Percentiles rank a stretch among this genome's conserved stretches.
These are phyloP conservation scores for Penicillium sp. DNA, from an alignment of 2,329 filamentous ascomycete species.

Conservation along the genomic window DNA sequence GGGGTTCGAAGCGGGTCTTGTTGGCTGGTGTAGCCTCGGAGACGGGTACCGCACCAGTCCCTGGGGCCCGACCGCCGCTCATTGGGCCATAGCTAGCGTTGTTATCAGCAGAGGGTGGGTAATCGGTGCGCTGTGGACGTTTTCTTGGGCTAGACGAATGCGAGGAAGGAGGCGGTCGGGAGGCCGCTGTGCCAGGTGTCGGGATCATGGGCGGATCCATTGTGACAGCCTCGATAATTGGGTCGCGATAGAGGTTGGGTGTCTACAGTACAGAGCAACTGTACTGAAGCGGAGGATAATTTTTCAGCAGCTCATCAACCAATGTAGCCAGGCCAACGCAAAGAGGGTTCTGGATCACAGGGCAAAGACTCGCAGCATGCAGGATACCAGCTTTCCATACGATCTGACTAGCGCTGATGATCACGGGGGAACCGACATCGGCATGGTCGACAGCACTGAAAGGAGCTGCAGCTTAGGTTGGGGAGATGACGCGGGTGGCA, in stretches of 20 bases:
- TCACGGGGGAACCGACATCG: conserved; percentile 7
- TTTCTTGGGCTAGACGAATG: conserved; percentile 16
- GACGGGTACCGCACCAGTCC: conserved; percentile 13
- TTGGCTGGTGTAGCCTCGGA: conserved; percentile 17
- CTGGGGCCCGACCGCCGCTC: conserved; percentile 14
- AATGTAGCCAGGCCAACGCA: conserved; percentile 3
- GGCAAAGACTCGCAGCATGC: neutral
- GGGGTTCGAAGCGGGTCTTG: conserved; percentile 24
- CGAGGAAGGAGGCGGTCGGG: conserved; percentile 12
- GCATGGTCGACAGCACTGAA: conserved; percentile 16
- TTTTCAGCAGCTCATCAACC: conserved; percentile 5
- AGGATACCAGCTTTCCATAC: conserved; percentile 4
- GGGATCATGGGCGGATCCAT: conserved; percentile 20
- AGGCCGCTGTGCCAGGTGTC: conserved; percentile 6
- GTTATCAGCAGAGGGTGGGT: conserved; percentile 22
- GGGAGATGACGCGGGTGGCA: conserved; percentile 26
- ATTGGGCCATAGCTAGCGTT: conserved; percentile 24
- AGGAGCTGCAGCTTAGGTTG: conserved; percentile 13
- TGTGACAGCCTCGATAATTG: neutral
- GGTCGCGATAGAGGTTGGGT: neutral
- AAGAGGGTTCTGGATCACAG: neutral
- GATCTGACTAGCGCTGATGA: conserved; percentile 10
- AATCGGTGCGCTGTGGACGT: conserved; percentile 18
- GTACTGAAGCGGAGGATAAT: neutral
- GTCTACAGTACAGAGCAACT: neutral